Conservation (phyloP, 495 filamentous ascomycete genomes). For the Choiromyces venosus region DNA sequence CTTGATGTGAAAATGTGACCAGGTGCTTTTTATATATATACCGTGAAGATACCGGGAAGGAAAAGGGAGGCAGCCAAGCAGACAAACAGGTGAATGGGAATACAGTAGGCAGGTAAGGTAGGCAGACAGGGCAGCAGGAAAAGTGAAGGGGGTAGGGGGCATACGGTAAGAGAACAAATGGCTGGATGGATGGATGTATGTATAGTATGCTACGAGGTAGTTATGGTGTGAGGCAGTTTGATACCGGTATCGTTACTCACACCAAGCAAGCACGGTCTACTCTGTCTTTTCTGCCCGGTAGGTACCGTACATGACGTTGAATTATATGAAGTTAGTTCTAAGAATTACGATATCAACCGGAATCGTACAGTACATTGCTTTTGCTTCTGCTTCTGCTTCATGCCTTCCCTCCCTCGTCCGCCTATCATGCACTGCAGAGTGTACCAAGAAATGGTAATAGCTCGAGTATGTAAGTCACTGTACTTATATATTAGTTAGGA, state of each 20-base stretch:
- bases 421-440: neutral
- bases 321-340: neutral
- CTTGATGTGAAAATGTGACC: neutral
- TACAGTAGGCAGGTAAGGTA: neutral
- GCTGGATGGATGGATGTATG: neutral
- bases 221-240: neutral
- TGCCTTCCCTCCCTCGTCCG: neutral
- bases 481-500: neutral
- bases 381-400: constrained; percentile 13
- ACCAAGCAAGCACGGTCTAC: neutral
- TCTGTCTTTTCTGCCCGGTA: neutral
- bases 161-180: neutral
- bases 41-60: neutral
- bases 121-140: neutral
- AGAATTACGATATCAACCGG: constrained; percentile 3
- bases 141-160: no score
- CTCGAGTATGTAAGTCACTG: no score
- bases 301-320: neutral
- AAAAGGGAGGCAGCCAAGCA: neutral
- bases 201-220: neutral
- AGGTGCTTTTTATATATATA: neutral
- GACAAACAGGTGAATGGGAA: neutral
- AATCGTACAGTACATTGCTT: neutral
- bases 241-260: neutral
- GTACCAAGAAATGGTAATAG: neutral